Conservation (phyloP, 1,284 basidiomycete genomes). For the Leccinum olivaceoglutinosum region DNA sequence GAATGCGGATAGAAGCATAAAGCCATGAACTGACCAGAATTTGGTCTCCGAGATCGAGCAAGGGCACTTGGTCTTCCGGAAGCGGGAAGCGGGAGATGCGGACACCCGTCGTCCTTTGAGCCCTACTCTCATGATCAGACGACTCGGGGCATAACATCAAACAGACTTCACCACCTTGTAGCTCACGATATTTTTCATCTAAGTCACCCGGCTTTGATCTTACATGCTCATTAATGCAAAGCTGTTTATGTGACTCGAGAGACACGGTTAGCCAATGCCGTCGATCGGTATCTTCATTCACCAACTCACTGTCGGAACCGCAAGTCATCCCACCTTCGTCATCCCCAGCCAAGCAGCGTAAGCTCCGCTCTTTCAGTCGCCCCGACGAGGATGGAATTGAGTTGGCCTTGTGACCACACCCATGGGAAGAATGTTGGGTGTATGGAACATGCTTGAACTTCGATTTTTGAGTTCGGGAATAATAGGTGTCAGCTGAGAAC, state of each 20-base stretch:
- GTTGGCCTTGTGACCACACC: constrained; percentile 10
- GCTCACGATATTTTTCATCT: constrained; percentile 88
- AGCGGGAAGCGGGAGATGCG: constrained; percentile 64
- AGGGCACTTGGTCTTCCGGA: constrained; percentile 58
- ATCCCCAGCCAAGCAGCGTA: constrained; percentile 10
- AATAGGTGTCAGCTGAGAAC: constrained; percentile 91
- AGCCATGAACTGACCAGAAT: constrained; percentile 58
- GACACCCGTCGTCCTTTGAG: constrained; percentile 67
- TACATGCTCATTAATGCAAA: constrained; percentile 88
- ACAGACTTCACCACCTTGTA: constrained; percentile 61
- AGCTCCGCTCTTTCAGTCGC: constrained; percentile 19
- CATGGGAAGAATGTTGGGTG: constrained; percentile 1
- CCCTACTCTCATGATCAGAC: constrained; percentile 32
- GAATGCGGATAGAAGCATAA: not conserved
- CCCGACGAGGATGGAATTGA: not conserved
- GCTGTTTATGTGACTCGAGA: constrained; percentile 87
- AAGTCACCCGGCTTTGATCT: constrained; percentile 67
- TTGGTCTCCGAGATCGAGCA: constrained; percentile 87
- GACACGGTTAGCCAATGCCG: constrained; percentile 60
- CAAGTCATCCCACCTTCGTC: constrained; percentile 18
- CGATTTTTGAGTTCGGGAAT: constrained; percentile 82
- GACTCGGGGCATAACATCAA: not conserved
- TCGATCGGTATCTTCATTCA: constrained; percentile 16
- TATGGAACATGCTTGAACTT: constrained; percentile 32
- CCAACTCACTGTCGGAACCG: not conserved